Evolutionary conservation across 1,139 yeast species (phyloP).

Genomic region (Fermentozyma sake): DNA sequence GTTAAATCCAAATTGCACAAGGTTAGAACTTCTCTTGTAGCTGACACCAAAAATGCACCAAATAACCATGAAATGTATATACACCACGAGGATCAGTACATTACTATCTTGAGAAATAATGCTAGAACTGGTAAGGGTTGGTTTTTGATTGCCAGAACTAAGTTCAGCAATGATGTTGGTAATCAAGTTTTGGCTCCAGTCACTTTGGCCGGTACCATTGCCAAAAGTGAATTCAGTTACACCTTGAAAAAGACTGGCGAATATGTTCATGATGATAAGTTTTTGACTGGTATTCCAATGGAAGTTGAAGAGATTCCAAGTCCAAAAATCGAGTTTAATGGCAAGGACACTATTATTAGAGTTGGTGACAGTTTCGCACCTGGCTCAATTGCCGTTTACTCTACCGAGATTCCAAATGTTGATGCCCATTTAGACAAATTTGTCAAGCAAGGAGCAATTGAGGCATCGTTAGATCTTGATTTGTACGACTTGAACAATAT

Average conservation of each 20-base stretch:
- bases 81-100: conserved; percentile 89
- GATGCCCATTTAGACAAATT: conserved; percentile 52
- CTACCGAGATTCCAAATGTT: conserved; percentile 64
- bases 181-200: conserved; percentile 59
- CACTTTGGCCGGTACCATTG: conserved; percentile 61
- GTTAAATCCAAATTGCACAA: conserved; percentile 60
- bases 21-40: conserved; percentile 58
- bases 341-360: conserved; percentile 45
- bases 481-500: conserved; percentile 72
- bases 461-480: conserved; percentile 58
- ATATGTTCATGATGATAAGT: conserved; percentile 31
- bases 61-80: conserved; percentile 89
- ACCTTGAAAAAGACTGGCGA: conserved; percentile 54
- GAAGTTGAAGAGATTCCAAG: conserved; percentile 49
- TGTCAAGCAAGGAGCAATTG: conserved; percentile 69
- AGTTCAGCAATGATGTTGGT: conserved; percentile 46
- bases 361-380: conserved; percentile 67
- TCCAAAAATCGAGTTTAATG: conserved; percentile 45
- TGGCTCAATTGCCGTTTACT: conserved; percentile 84
- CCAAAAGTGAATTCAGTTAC: conserved; percentile 56
- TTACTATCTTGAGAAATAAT: conserved; percentile 84
- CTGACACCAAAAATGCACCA: conserved; percentile 56
- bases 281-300: conserved; percentile 62
- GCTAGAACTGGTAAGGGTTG: conserved; percentile 85
- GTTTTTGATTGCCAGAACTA: conserved; percentile 83